Evolutionary conservation across 805 yeast genomes (phyloP).

Genomic region (Ascoidea rubescens): DNA sequence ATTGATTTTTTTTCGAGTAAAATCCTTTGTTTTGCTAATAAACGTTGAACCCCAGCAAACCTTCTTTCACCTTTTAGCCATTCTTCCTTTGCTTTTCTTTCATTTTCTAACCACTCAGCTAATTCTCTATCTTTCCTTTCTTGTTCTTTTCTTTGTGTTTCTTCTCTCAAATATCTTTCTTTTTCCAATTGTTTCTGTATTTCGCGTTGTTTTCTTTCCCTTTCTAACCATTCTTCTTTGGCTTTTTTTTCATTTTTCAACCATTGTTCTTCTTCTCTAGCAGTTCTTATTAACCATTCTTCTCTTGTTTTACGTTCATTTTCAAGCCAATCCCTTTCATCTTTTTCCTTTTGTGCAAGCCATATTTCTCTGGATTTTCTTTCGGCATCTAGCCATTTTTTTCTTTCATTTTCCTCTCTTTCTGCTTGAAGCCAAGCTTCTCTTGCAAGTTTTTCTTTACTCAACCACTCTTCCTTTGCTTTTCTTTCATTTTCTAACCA

Average conservation of each 20-base stretch:
- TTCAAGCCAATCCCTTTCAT: neutral
- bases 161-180: conserved; percentile 1
- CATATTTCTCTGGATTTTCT: neutral
- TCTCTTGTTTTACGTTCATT: neutral
- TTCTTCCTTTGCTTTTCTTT: neutral
- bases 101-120: conserved; percentile 2
- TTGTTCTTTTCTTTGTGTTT: neutral
- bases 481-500: neutral
- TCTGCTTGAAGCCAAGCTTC: neutral
- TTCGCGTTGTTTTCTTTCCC: neutral
- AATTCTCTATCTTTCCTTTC: neutral
- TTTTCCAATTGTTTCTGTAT: neutral
- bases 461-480: neutral
- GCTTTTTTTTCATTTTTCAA: conserved; percentile 1
- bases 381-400: neutral
- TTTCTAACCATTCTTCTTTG: neutral
- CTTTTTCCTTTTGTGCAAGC: neutral
- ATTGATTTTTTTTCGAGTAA: conserved; percentile 1
- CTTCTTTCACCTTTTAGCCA: neutral
- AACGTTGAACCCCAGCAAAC: neutral
- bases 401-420: neutral
- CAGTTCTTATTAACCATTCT: no score
- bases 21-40: neutral
- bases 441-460: neutral
- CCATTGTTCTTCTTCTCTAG: neutral